Percentiles rank a stretch among this genome's conserved stretches.
Evolutionary conservation across 306 rosid genomes (phyloP).

Genomic region (Quercus cerris): DNA sequence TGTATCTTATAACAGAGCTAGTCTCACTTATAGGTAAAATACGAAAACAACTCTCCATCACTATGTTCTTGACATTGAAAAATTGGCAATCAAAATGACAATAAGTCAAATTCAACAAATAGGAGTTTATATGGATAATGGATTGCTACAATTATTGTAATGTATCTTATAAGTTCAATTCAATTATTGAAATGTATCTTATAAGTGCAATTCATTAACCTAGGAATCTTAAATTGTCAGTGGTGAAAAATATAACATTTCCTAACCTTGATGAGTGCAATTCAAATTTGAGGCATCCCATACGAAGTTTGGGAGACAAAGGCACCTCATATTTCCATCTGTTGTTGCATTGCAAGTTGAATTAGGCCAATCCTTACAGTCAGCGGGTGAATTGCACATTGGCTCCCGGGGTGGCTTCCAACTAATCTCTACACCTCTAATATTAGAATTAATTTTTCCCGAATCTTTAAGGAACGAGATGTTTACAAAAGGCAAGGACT

Average conservation of each 20-base stretch:
- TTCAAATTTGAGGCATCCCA: background rate
- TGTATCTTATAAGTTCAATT: no score
- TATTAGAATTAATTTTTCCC: background rate
- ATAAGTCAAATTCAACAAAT: background rate
- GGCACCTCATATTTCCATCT: slow-evolving; percentile 7
- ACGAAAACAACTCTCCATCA: background rate
- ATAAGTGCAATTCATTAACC: no score
- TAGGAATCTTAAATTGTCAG: background rate
- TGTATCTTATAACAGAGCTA: no score
- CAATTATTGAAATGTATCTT: no score
- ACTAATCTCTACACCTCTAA: background rate
- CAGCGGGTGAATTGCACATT: background rate
- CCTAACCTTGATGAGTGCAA: background rate
- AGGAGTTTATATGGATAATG: no score
- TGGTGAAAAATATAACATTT: background rate
- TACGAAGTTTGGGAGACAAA: background rate
- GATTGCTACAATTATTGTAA: no score
- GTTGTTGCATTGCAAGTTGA: slow-evolving; percentile 8
- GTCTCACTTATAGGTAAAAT: no score
- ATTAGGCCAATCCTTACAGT: slow-evolving; percentile 8
- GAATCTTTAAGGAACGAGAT: no score
- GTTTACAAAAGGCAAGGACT: background rate
- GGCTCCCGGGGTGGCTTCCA: slow-evolving; percentile 9
- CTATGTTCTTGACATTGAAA: background rate
- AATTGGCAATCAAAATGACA: background rate